Base-by-base conservation (phyloP, 2,329 filamentous ascomycete genomes). In the Diaporthe citrichinensis region DNA sequence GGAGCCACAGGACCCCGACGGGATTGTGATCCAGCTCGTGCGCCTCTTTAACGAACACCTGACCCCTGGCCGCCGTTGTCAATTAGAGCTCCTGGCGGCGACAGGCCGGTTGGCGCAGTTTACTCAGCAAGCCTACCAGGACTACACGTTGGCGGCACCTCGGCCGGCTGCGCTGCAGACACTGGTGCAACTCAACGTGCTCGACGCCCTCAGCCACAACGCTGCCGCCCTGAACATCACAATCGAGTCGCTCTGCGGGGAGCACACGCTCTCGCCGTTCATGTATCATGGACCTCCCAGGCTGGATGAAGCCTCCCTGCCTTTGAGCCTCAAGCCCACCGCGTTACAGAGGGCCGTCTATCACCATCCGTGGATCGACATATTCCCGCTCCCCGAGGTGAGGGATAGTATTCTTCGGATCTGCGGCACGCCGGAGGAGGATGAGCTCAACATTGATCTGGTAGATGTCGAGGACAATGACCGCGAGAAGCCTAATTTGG, bases 311-410 rank as follows among this genome's bases (percentile, higher is more conserved):
- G 25, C 53, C 12, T 8, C 65, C n/a, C 15, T 44, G 3, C 41
- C 65, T 20, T 23, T 9, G 39, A 53, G 44, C 44, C 46, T 69
- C 10, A 44, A 49, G 7, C 65, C 65, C 39, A 69, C 65, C 10
- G 46, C 39, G 39, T n/a, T 69, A n/a, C 65, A 69, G 65, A 44
- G 41, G 12, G n/a, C 62, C 3, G 44, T 69, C 3, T 14, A 23
- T 7, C 65, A 69, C 44, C 65, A 49, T 14, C 65, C 65, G 1
- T 53, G 65, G 65, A 34, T 69, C 25, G 65, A 69, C 46, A 25
- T 69, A n/a, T 53, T 69, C 20, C 65, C 65, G 46, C 46, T 69
- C n/a, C 65, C 65, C 12, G 31, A 51, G 65, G 20, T 69, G 23
- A 15, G 65, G 23, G 65, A 69, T 31, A 53, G 49, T 14, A 44